A percentile compares a stretch with the other conserved stretches of the same genome.
phyloP scores from a whole-genome alignment of 2,329 filamentous ascomycete species.

The Madurella fahalii region DNA sequence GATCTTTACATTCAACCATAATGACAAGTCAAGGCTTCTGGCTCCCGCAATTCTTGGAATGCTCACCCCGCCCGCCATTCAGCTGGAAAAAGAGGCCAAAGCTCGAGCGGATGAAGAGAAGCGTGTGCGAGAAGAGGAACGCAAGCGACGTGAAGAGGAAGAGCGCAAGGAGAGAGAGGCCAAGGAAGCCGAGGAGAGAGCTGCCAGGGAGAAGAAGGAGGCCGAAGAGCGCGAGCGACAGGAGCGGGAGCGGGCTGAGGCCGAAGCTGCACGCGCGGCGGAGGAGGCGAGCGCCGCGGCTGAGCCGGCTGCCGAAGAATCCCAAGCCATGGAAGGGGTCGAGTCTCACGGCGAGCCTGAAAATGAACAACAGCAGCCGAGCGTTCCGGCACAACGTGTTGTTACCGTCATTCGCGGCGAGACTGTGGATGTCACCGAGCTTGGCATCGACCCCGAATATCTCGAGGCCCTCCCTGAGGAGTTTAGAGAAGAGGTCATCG shows the following conservation, averaged over 20 bases:
- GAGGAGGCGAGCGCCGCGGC: slow-evolving; percentile 44
- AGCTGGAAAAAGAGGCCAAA: slow-evolving; percentile 70
- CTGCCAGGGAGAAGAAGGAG: slow-evolving; percentile 62
- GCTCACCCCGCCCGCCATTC: slow-evolving; percentile 79
- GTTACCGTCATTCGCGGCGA: slow-evolving; percentile 81
- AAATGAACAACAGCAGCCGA: slow-evolving; percentile 30
- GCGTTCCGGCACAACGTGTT: slow-evolving; percentile 55
- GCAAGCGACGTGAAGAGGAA: slow-evolving; percentile 59
- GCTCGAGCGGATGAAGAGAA: slow-evolving; percentile 53
- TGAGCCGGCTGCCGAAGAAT: slow-evolving; percentile 40
- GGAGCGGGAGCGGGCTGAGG: slow-evolving; percentile 57
- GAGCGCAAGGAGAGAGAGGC: slow-evolving; percentile 64
- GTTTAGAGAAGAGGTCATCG: slow-evolving; percentile 90
- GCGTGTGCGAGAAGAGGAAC: slow-evolving; percentile 55
- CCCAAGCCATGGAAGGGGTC: slow-evolving; percentile 58
- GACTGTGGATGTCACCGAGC: slow-evolving; percentile 85
- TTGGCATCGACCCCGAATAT: slow-evolving; percentile 93
- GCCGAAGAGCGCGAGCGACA: slow-evolving; percentile 64
- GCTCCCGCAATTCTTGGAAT: slow-evolving; percentile 65
- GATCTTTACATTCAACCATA: slow-evolving; percentile 66
- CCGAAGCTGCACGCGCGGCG: slow-evolving; percentile 46
- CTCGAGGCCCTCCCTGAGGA: slow-evolving; percentile 97
- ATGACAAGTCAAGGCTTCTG: slow-evolving; percentile 67
- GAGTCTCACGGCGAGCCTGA: slow-evolving; percentile 45
- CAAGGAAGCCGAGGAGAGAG: slow-evolving; percentile 66